phyloP scores from a whole-genome alignment of 1,284 basidiomycete genomes.

The Xanthoconium separans region DNA sequence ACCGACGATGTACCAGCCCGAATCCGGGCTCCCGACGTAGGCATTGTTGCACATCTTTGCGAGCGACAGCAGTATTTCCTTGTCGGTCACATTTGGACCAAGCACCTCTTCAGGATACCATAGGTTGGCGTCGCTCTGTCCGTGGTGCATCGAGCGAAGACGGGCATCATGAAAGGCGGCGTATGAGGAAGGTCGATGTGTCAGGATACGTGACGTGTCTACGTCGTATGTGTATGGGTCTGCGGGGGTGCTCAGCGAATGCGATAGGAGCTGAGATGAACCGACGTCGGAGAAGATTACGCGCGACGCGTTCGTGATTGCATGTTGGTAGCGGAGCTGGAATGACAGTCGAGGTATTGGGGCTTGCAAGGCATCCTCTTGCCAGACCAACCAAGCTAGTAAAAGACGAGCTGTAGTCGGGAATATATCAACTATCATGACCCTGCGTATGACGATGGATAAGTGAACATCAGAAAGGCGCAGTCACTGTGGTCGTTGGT shows the following conservation, averaged over 20 bases:
- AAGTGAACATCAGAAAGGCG: neutral
- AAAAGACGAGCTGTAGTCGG: constrained; percentile 26
- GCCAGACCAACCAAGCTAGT: constrained; percentile 26
- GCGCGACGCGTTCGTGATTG: constrained; percentile 47
- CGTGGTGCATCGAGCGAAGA: constrained; percentile 41
- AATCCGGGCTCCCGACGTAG: constrained; percentile 58
- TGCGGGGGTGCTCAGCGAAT: constrained; percentile 20
- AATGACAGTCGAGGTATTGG: constrained; percentile 44
- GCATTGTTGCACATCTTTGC: constrained; percentile 92
- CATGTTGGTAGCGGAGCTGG: constrained; percentile 64
- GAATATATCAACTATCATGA: constrained; percentile 24
- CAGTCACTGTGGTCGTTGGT: neutral
- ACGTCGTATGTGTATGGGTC: constrained; percentile 38
- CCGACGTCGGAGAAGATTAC: constrained; percentile 56
- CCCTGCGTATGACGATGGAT: neutral
- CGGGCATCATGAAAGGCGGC: constrained; percentile 50
- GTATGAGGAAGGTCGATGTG: constrained; percentile 47
- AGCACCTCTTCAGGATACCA: constrained; percentile 56
- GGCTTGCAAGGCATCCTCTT: constrained; percentile 8
- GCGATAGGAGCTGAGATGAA: constrained; percentile 27
- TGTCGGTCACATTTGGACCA: constrained; percentile 68
- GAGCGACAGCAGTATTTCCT: constrained; percentile 73
- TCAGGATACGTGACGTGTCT: constrained; percentile 36
- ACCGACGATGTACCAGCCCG: constrained; percentile 81
- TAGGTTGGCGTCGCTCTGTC: constrained; percentile 39